Percentiles rank a stretch among this genome's conserved stretches.
phyloP scores from a whole-genome alignment of 2,329 filamentous ascomycete genomes.

The Cordyceps cateniannulata region DNA sequence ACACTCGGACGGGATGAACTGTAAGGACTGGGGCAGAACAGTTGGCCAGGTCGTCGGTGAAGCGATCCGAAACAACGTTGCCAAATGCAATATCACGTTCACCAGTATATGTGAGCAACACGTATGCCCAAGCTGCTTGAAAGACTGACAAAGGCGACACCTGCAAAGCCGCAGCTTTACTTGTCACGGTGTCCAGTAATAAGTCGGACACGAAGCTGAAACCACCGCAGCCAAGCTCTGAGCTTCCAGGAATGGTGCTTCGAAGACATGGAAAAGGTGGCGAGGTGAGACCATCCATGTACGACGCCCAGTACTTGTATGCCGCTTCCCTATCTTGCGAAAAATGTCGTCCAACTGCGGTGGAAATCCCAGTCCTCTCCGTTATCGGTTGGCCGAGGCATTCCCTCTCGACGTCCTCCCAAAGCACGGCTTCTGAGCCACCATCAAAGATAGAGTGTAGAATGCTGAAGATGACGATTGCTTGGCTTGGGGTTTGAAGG shows the following conservation, averaged over 20 bases:
- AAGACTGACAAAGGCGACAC: neutral
- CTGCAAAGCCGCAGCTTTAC: neutral
- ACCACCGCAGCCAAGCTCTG: neutral
- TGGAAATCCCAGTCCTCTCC: neutral
- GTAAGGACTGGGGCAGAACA: neutral
- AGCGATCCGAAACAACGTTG: slow-evolving; percentile 1
- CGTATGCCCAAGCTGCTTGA: slow-evolving; percentile 2
- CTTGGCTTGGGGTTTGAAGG: neutral
- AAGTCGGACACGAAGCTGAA: neutral
- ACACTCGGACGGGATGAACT: neutral
- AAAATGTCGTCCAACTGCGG: neutral
- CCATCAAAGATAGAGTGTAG: neutral
- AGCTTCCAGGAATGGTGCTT: neutral
- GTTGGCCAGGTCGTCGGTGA: slow-evolving; percentile 1
- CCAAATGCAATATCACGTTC: slow-evolving; percentile 2
- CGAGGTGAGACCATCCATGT: neutral
- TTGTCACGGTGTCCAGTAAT: neutral
- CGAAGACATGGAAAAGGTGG: neutral
- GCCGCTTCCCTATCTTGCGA: neutral
- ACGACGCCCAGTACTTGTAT: neutral
- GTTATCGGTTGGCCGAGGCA: neutral
- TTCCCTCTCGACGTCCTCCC: slow-evolving; percentile 2
- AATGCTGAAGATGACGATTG: neutral
- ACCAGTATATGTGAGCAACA: neutral
- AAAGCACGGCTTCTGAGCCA: neutral